These are phyloP conservation scores for Pseudocercospora crystallina DNA, from an alignment of 2,329 filamentous ascomycete species.

Conservation along the genomic window DNA sequence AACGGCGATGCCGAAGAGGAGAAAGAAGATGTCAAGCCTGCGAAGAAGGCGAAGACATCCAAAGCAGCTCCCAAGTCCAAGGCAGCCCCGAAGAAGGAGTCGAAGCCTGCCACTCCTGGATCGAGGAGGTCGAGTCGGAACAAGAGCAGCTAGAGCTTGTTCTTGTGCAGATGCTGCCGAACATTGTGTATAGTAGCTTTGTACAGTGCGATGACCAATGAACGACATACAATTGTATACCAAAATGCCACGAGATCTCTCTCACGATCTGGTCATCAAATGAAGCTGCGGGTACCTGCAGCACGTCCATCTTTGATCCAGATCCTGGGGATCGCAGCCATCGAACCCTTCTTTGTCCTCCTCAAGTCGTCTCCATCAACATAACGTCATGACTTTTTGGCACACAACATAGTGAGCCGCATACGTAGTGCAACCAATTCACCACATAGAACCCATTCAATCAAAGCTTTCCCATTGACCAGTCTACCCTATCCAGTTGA, in stretches of 20 bases:
- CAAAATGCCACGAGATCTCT: too few species aligned
- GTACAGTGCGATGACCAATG: too few species aligned
- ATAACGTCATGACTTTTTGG: conserved; percentile 7
- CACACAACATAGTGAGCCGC: not conserved
- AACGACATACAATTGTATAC: too few species aligned
- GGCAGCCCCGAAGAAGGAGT: conserved; percentile 19
- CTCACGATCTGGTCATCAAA: too few species aligned
- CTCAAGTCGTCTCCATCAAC: too few species aligned
- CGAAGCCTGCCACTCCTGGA: conserved; percentile 20
- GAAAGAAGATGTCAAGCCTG: conserved; percentile 14
- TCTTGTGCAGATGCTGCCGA: not conserved
- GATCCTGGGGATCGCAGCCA: too few species aligned
- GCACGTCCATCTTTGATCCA: not conserved
- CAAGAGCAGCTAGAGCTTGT: conserved; percentile 4
- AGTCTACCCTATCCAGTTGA: too few species aligned
- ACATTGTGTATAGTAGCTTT: too few species aligned
- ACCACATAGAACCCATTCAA: too few species aligned
- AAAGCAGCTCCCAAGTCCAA: conserved; percentile 17
- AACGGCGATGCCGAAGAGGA: conserved; percentile 14
- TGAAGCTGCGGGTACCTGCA: not conserved
- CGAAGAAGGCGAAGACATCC: conserved; percentile 7
- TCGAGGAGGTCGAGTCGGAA: conserved; percentile 24
- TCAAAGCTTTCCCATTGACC: too few species aligned
- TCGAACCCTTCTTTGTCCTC: not conserved
- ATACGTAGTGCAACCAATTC: not conserved